Base-by-base conservation (phyloP, 768 basidiomycete genomes). In the Russula sp. region DNA sequence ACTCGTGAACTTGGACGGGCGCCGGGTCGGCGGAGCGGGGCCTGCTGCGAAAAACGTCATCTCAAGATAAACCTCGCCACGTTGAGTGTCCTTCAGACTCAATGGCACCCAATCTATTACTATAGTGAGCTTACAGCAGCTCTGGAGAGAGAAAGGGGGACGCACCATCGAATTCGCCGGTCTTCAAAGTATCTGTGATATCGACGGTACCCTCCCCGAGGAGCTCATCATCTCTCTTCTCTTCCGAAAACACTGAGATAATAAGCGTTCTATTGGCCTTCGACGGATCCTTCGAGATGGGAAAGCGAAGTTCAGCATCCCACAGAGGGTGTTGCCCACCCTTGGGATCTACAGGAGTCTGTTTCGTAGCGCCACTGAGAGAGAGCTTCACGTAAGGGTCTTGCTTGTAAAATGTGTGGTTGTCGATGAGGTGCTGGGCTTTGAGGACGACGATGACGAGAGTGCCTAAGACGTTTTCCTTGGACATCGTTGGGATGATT, bases 321-420 rank as follows among this genome's bases (percentile, higher is more conserved):
- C 94, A 98, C 63, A 87, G 83, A 2, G 95, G 95, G 73, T 91
- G 89, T 71, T 98, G 95, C 0, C 95, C 95, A 2, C 94, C 94
- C 71, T 87, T 92, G 67, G 85, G 78, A 69, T 92, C 88, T 63
- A 86, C 80, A 57, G 82, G 78, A 0, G 92, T 94, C 61, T 82
- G 82, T 70, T 89, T 84, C 56, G 81, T 85, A 18, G 77, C 76
- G 44, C 85, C 84, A 73, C 77, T 74, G 62, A 94, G 74, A 2
- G 78, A 76, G 6, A 84, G 78, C 66, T 88, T 81, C 3, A 86
- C 87, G 71, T 86, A 96, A 1, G 89, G 93, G 74, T 95, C 90
- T 71, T 96, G 94, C 73, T 97, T 98, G 74, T 89, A 88, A 71
- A 97, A 88, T 7, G 83, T 84, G 68, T 89, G 89, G 56, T 86